Percentiles rank a stretch among this genome's conserved stretches.
Conservation (phyloP, 768 basidiomycete species). For the Xerocomellus amylosporus region DNA sequence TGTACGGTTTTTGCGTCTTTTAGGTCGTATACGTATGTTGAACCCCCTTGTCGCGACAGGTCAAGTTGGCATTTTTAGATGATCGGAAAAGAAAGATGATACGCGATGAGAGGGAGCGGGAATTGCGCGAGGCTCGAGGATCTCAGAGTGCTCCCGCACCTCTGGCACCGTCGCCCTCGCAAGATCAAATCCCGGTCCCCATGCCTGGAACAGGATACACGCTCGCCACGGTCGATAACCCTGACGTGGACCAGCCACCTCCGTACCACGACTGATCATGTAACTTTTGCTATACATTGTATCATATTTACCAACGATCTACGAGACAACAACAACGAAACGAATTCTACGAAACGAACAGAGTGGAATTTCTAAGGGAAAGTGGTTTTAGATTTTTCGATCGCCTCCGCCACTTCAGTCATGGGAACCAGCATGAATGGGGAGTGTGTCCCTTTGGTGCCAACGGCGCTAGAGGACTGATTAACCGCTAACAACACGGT, state of each 20-base stretch:
- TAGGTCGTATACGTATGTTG: neutral
- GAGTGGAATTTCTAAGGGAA: neutral
- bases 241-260: conserved; percentile 18
- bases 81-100: conserved; percentile 61
- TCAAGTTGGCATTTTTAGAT: conserved; percentile 77
- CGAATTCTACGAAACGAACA: neutral
- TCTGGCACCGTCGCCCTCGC: neutral
- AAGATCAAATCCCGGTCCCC: neutral
- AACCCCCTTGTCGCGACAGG: conserved; percentile 38
- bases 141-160: neutral
- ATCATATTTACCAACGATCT: conserved; percentile 3
- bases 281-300: neutral
- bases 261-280: conserved; percentile 16
- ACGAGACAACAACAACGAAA: neutral
- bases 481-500: neutral
- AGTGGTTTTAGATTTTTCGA: conserved; percentile 7
- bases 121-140: conserved; percentile 42
- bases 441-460: conserved; percentile 10
- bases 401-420: conserved; percentile 14
- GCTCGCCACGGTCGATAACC: conserved; percentile 10
- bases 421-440: conserved; percentile 36
- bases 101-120: conserved; percentile 58
- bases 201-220: conserved; percentile 31
- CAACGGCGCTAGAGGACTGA: neutral
- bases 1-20: conserved; percentile 35